phyloP scores from a whole-genome alignment of 768 basidiomycete genomes.

The Pisolithus orientalis region DNA sequence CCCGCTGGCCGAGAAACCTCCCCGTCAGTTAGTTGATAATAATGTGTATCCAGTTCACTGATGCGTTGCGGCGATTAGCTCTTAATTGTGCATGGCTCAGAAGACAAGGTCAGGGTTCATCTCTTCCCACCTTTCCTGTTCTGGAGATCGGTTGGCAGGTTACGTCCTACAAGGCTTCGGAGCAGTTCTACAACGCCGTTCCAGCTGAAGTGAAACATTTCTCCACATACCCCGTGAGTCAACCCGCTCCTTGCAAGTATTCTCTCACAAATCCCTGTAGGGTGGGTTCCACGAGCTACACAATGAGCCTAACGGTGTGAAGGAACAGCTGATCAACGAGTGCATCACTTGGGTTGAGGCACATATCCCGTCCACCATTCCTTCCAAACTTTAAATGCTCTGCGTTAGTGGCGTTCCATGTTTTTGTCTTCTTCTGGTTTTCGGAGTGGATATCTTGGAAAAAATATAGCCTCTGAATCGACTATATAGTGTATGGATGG shows the following conservation, averaged over 20 bases:
- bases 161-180: constrained; percentile 46
- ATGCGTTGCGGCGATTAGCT: constrained; percentile 33
- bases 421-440: neutral
- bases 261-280: constrained; percentile 28
- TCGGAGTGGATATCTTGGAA: neutral
- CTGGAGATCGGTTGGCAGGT: constrained; percentile 32
- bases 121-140: neutral
- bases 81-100: constrained; percentile 57
- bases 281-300: constrained; percentile 73
- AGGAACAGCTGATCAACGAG: constrained; percentile 51
- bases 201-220: constrained; percentile 48
- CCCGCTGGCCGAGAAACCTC: constrained; percentile 57
- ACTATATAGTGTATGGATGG: constrained; percentile 3
- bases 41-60: constrained; percentile 4
- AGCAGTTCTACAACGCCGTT: constrained; percentile 49
- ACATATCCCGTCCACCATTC: constrained; percentile 11
- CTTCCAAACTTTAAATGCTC: constrained; percentile 17
- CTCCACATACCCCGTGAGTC: constrained; percentile 31
- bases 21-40: constrained; percentile 40
- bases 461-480: neutral
- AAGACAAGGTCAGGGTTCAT: constrained; percentile 41
- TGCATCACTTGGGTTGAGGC: constrained; percentile 44
- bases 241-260: neutral
- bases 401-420: neutral
- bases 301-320: constrained; percentile 66